These are phyloP conservation scores for Baudoinia panamericana DNA, from an alignment of 495 filamentous ascomycete genomes.

Conservation along the genomic window DNA sequence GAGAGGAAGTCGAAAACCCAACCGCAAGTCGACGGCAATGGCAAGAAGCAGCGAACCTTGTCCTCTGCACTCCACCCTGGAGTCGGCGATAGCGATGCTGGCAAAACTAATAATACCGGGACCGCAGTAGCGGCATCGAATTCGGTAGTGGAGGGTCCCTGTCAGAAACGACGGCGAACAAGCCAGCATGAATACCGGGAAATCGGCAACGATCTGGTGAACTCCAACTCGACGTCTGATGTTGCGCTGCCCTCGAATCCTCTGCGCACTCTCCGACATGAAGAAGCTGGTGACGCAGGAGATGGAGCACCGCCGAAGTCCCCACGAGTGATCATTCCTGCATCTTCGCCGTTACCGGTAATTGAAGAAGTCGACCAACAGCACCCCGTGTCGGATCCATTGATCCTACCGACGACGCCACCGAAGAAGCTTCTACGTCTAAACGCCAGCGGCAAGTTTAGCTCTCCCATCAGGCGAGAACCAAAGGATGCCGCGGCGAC, in stretches of 20 bases:
- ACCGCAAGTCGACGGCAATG: not conserved
- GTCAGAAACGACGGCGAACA: slow-evolving; percentile 9
- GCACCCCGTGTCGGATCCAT: too few species aligned
- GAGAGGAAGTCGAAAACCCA: slow-evolving; percentile 2
- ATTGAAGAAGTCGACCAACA: too few species aligned
- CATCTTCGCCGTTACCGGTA: slow-evolving; percentile 5
- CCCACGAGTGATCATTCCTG: slow-evolving; percentile 9
- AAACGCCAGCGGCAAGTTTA: slow-evolving; percentile 45
- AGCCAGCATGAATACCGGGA: slow-evolving; percentile 1
- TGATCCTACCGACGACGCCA: slow-evolving; percentile 7
- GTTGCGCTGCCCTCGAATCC: not conserved
- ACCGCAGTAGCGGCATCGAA: too few species aligned
- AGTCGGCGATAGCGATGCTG: too few species aligned
- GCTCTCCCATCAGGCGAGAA: slow-evolving; percentile 34
- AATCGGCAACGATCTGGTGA: slow-evolving; percentile 1
- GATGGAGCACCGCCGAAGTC: not conserved
- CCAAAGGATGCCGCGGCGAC: slow-evolving; percentile 23
- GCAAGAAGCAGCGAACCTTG: slow-evolving; percentile 18
- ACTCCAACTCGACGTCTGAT: slow-evolving; percentile 4
- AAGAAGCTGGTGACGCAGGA: slow-evolving; percentile 3
- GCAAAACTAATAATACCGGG: too few species aligned
- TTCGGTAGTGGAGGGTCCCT: not conserved
- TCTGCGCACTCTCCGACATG: not conserved
- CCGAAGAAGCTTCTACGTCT: slow-evolving; percentile 40
- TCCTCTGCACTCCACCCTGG: too few species aligned